These are phyloP conservation scores for Peronospora destructor DNA, from an alignment of 352 stramenopile species.

Conservation along the genomic window DNA sequence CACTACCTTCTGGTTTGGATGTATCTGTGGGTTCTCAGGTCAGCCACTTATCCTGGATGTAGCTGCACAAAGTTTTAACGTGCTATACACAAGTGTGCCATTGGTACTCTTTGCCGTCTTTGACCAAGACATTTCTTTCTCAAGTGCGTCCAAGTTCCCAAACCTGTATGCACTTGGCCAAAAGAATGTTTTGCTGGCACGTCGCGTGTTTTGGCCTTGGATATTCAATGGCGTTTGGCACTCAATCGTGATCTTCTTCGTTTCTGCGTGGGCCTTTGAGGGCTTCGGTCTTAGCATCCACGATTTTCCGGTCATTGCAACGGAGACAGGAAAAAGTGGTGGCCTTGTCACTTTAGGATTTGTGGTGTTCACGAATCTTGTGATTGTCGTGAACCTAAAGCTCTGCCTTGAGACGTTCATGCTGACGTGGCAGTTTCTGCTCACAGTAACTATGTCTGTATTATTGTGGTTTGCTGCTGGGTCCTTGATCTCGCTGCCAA, in stretches of 20 bases:
- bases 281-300: slow-evolving; percentile 28
- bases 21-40: slow-evolving; percentile 66
- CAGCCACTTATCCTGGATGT: slow-evolving; percentile 75
- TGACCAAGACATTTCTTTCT: slow-evolving; percentile 68
- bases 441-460: slow-evolving; percentile 49
- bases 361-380: slow-evolving; percentile 75
- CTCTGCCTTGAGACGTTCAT: slow-evolving; percentile 67
- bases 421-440: slow-evolving; percentile 64
- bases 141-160: slow-evolving; percentile 58
- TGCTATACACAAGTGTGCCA: slow-evolving; percentile 71
- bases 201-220: slow-evolving; percentile 77
- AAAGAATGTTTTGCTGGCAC: slow-evolving; percentile 49
- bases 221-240: slow-evolving; percentile 80
- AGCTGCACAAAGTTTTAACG: slow-evolving; percentile 77
- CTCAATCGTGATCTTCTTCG: slow-evolving; percentile 75
- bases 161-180: slow-evolving; percentile 64
- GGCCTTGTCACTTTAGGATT: slow-evolving; percentile 64
- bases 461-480: slow-evolving; percentile 60
- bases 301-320: slow-evolving; percentile 29
- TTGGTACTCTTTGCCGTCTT: slow-evolving; percentile 73
- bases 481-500: slow-evolving; percentile 46
- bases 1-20: slow-evolving; percentile 83
- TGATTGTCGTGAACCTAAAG: slow-evolving; percentile 74
- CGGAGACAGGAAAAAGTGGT: slow-evolving; percentile 39
- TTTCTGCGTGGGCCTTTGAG: slow-evolving; percentile 62